A percentile compares a stretch with the other conserved stretches of the same genome.
phyloP scores from a whole-genome alignment of 2,329 filamentous ascomycete species.

The Magnaporthales sp. region DNA sequence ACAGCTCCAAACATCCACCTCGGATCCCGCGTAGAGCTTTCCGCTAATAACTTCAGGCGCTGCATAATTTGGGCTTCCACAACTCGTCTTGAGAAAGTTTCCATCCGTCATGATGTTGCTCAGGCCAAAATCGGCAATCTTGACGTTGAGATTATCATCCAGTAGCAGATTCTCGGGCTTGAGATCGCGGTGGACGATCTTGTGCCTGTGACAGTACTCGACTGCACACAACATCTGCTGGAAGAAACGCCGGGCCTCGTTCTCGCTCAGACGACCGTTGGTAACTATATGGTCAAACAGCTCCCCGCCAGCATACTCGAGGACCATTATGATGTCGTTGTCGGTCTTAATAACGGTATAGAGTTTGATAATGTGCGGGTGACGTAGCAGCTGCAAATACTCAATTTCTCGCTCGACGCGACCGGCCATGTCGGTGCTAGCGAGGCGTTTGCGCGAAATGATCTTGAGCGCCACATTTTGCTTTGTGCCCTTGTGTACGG shows the following conservation, averaged over 20 bases:
- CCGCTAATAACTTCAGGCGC: constrained; percentile 96
- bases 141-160: constrained; percentile 93
- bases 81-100: constrained; percentile 97
- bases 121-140: constrained; percentile 96
- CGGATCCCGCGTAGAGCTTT: constrained; percentile 92
- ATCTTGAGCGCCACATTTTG: constrained; percentile 98
- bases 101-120: constrained; percentile 99
- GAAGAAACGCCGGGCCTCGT: constrained; percentile 93
- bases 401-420: constrained; percentile 97
- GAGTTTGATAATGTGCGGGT: constrained; percentile 99
- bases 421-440: constrained; percentile 96
- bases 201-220: constrained; percentile 97
- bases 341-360: constrained; percentile 96
- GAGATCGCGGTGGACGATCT: constrained; percentile 94
- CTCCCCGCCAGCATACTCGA: constrained; percentile 94
- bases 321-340: constrained; percentile 95
- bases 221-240: constrained; percentile 98
- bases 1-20: constrained; percentile 98
- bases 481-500: constrained; percentile 81
- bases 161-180: constrained; percentile 96
- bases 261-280: constrained; percentile 83
- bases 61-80: constrained; percentile 95
- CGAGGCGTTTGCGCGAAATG: constrained; percentile 90
- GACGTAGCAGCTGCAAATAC: constrained; percentile 88
- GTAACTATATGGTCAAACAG: constrained; percentile 98